Evolutionary conservation across 1,284 basidiomycete species (phyloP), one percentile per base, ranked within the genome.

Genomic region (Malassezia dermatis): DNA sequence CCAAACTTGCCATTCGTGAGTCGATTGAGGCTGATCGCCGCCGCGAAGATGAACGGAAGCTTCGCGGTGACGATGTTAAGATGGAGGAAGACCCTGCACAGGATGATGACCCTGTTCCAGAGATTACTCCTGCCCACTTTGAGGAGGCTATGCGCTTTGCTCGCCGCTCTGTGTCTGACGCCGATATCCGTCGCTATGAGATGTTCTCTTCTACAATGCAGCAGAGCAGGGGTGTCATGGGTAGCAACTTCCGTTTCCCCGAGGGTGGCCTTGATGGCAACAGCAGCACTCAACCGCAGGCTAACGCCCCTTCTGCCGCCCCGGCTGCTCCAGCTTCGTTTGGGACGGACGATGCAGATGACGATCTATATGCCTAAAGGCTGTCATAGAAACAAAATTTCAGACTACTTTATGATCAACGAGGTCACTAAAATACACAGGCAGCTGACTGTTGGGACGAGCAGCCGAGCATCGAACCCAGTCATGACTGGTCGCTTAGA

Each of bases 181-280:
- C 86, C 64, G 93, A 96, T 75, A 94, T 98, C 76, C 84, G 91
- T 63, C 83, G 88, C 42, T 93, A 93, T 62, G 71, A 74, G 62
- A 65, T 74, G 58, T 74, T 74, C 44, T 71, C 71, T 15, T 67
- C 70, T 47, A 73, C 67, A 37, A 51, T 74, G 31, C 70, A 74
- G 43, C 66, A 67, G 44, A 62, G 67, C 35, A 60, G 71, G 15
- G 57, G 59, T 43, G 62, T 59, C 42, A 70, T 88, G 70, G 89
- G 89, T 49, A 84, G 84, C 75, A 84, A 83, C 73, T 94, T 94
- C 83, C 89, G 88, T 80, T 99, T 99, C 89, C 94, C 94, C 17
- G 91, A 95, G 68, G 48, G 79, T 76, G 41, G 79, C 24, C 53
- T 56, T 41, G 54, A 56, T 43, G 58, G 48, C 5, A 48, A 23